Base-by-base conservation (phyloP, 495 filamentous ascomycete species). In the Tuber brumale region DNA sequence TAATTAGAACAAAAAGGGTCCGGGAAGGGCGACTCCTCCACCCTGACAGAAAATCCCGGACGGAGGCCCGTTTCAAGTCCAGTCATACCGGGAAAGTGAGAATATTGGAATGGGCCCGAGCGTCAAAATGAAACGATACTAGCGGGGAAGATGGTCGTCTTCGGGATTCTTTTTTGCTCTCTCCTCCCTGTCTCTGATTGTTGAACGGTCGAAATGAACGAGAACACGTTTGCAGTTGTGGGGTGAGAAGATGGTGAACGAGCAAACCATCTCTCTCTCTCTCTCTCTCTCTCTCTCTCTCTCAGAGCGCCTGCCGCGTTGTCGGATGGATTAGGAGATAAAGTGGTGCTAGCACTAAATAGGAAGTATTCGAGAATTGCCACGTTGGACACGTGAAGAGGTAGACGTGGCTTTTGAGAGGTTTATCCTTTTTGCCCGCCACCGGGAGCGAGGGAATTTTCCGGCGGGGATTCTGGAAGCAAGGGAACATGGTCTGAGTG, bases 311-410 rank as follows among this genome's bases (percentile, higher is more conserved):
- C 57, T 35, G 57, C 35, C 27, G 57, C 57, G 57, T 35, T 66
- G 57, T 66, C 57, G 57, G 57, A 66, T 66, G 57, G 31, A 66
- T 31, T 27, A 66, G 57, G 27, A 66, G 57, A 66, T 31, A 66
- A 19, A 66, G 27, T 66, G 57, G 57, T 66, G 57, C 57, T 66
- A 66, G 57, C 16, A 66, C 57, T 66, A 66, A 66, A 66, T 66
- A 66, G 57, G 57, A 66, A 66, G 57, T 1, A 31, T 66, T 66
- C 57, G 57, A 66, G 57, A 66, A 66, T 66, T 66, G 57, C 57
- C 57, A 66, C 57, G 57, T 66, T 66, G 57, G 57, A 66, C 57
- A 66, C 57, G 57, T 66, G 57, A 66, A 66, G 27, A 35, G 27
- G 57, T 18, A 66, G 57, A 66, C 57, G 57, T 66, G 57, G 57